Conservation (phyloP, 208 protist species). For the Porcisia hertigi region DNA sequence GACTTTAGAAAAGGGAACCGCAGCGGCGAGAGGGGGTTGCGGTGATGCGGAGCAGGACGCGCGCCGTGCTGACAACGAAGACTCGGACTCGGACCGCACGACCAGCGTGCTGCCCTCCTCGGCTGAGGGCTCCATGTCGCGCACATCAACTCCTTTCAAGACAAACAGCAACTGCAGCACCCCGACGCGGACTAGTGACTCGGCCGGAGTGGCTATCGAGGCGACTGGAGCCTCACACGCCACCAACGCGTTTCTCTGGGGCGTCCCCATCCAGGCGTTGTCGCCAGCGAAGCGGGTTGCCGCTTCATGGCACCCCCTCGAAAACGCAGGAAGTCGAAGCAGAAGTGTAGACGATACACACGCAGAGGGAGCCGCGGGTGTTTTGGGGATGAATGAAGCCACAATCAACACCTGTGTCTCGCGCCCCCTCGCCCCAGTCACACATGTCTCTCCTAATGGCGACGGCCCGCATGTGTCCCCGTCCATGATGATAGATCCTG, state of each 20-base stretch:
- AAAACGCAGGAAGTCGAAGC: background rate
- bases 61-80: background rate
- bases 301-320: background rate
- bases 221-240: background rate
- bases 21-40: background rate
- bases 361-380: background rate
- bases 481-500: conserved; percentile 23
- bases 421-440: conserved; percentile 4
- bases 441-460: conserved; percentile 3
- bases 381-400: background rate
- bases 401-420: background rate
- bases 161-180: conserved; percentile 5
- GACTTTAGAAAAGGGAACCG: background rate
- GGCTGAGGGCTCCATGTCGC: conserved; percentile 31
- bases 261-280: background rate
- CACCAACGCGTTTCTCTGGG: background rate
- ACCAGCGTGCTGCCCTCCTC: conserved; percentile 39
- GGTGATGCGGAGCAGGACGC: too few species aligned
- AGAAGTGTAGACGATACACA: conserved; percentile 1
- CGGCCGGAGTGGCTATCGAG: background rate
- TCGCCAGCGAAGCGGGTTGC: background rate
- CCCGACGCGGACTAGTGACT: background rate
- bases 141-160: conserved; percentile 28
- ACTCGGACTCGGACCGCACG: conserved; percentile 47
- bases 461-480: conserved; percentile 1